A percentile compares a stretch with the other conserved stretches of the same genome.
phyloP scores from a whole-genome alignment of 495 filamentous ascomycete species.

The Aspergillus cavernicola region DNA sequence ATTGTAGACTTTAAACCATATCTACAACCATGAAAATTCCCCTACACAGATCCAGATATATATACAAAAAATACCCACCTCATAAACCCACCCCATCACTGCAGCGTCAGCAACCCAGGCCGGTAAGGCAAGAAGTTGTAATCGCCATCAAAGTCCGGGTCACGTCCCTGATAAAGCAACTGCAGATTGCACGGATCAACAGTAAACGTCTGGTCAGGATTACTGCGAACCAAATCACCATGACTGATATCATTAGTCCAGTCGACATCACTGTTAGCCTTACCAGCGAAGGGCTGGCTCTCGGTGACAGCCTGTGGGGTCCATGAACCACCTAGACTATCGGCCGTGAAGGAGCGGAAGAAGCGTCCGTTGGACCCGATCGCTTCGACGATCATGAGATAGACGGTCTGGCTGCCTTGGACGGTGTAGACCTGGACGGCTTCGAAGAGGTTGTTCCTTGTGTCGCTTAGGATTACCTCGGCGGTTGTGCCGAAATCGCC shows the following conservation, averaged over 20 bases:
- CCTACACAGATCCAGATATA: too few species aligned
- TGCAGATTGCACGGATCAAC: constrained; percentile 57
- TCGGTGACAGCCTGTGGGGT: constrained; percentile 49
- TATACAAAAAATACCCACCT: too few species aligned
- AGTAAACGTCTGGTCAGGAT: constrained; percentile 27
- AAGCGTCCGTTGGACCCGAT: constrained; percentile 34
- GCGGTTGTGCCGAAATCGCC: constrained; percentile 50
- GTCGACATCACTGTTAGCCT: constrained; percentile 55
- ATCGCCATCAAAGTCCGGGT: constrained; percentile 24
- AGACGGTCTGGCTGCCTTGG: constrained; percentile 39
- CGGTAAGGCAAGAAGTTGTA: constrained; percentile 48
- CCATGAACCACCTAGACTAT: constrained; percentile 51
- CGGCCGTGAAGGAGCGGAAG: constrained; percentile 62
- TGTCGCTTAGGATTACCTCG: constrained; percentile 48
- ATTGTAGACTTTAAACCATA: too few species aligned
- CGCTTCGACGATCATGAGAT: constrained; percentile 63
- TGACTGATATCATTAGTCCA: constrained; percentile 66
- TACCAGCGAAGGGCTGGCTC: constrained; percentile 55
- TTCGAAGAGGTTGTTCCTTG: constrained; percentile 52
- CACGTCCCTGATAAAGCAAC: constrained; percentile 54
- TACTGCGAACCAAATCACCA: constrained; percentile 52
- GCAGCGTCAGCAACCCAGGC: constrained; percentile 50
- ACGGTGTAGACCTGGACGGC: constrained; percentile 62
- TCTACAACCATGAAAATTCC: too few species aligned
- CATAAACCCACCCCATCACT: too few species aligned